Evolutionary conservation across 1,284 basidiomycete species (phyloP).

Genomic region (Fomes fomentarius): DNA sequence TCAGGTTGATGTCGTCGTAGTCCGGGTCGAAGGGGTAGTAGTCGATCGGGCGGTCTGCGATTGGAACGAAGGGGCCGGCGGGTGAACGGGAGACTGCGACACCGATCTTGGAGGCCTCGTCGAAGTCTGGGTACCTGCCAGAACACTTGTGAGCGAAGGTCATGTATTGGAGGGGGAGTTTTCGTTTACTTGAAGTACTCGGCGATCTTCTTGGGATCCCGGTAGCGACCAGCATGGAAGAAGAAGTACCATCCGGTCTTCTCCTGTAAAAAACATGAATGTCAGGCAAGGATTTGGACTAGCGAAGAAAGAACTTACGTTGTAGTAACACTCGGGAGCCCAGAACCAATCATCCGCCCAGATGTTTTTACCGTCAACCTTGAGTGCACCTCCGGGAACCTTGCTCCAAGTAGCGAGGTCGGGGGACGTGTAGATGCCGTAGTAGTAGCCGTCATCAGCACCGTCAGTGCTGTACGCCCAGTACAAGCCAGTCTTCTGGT

Average conservation of each 20-base stretch:
- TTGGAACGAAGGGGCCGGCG: slow-evolving; percentile 7
- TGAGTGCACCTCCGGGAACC: slow-evolving; percentile 11
- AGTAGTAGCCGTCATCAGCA: slow-evolving; percentile 9
- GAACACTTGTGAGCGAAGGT: background rate
- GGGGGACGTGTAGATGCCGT: slow-evolving; percentile 11
- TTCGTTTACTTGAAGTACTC: slow-evolving; percentile 10
- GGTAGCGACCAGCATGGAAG: slow-evolving; percentile 13
- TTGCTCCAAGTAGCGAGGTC: slow-evolving; percentile 9
- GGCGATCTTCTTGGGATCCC: slow-evolving; percentile 2
- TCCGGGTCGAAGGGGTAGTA: slow-evolving; percentile 13
- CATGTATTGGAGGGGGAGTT: background rate
- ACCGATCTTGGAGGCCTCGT: slow-evolving; percentile 15
- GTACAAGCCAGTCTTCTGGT: slow-evolving; percentile 5
- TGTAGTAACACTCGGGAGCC: slow-evolving; percentile 12
- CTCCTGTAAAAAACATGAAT: background rate
- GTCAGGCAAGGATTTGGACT: background rate
- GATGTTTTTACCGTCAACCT: slow-evolving; percentile 6
- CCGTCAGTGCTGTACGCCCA: slow-evolving; percentile 15
- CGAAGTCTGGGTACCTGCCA: slow-evolving; percentile 9
- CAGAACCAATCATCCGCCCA: slow-evolving; percentile 14
- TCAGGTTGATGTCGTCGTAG: slow-evolving; percentile 12
- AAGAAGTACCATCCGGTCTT: slow-evolving; percentile 11
- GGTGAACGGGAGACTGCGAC: slow-evolving; percentile 12
- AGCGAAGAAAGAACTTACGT: background rate
- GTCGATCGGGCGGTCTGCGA: slow-evolving; percentile 10